These are phyloP conservation scores for Rhododendron vialii DNA, from an alignment of 148 eudicot species.

Conservation along the genomic window DNA sequence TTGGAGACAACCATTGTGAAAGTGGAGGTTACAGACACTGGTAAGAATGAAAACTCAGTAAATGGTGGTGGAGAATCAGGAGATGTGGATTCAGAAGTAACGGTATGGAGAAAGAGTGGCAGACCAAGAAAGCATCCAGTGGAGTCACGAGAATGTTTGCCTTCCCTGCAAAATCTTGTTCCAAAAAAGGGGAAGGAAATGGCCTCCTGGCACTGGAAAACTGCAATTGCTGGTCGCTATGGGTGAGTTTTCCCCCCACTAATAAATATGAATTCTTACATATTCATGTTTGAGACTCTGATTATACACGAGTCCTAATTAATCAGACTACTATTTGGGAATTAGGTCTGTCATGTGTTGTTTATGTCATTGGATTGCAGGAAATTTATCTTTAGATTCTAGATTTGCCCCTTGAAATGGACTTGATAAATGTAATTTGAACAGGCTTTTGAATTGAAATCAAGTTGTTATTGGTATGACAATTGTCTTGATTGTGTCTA, in stretches of 20 bases:
- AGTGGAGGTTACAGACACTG: no score
- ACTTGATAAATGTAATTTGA: background rate
- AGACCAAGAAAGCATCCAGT: no score
- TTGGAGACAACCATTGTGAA: no score
- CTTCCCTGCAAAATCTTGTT: no score
- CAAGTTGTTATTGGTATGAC: background rate
- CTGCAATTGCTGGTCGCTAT: background rate
- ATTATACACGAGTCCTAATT: background rate
- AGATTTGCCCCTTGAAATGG: background rate
- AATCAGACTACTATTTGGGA: background rate
- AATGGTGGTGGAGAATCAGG: background rate
- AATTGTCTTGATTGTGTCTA: background rate
- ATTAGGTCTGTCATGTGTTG: background rate
- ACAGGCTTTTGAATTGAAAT: background rate
- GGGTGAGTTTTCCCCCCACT: background rate
- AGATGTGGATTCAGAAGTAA: background rate
- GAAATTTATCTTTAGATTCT: background rate
- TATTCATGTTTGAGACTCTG: background rate
- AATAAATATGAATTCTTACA: background rate
- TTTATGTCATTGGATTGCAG: background rate
- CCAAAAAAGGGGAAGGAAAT: background rate
- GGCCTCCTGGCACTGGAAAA: background rate
- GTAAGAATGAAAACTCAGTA: background rate
- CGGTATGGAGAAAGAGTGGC: background rate
- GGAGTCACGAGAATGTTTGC: no score